These are phyloP conservation scores for Ballota nigra DNA, from an alignment of 257 asterid species.

Conservation along the genomic window DNA sequence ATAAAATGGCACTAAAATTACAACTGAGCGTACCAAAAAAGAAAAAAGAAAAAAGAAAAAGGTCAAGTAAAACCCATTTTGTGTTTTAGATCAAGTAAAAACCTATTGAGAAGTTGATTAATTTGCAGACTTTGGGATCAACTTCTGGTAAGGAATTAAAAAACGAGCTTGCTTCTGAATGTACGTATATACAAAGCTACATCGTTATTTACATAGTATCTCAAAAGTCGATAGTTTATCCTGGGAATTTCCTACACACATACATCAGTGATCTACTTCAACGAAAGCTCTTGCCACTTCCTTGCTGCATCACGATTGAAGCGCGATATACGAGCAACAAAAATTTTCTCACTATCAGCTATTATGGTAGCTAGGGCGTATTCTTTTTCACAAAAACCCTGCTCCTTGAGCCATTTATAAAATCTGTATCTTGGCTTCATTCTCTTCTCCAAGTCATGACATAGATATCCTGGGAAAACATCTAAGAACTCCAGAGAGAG, in stretches of 20 bases:
- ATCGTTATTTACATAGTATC: too few species aligned
- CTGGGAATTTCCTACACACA: not conserved
- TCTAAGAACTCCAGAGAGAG: conserved; percentile 45
- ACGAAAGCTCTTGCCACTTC: conserved; percentile 42
- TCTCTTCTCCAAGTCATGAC: conserved; percentile 56
- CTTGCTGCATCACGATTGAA: conserved; percentile 35
- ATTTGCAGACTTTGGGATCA: not conserved
- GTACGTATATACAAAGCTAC: not conserved
- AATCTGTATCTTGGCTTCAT: conserved; percentile 59
- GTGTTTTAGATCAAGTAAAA: too few species aligned
- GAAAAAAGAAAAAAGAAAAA: too few species aligned
- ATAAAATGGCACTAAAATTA: not conserved
- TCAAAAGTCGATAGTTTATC: too few species aligned
- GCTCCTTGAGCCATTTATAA: conserved; percentile 52
- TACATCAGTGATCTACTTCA: conserved; percentile 2
- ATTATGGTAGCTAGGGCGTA: conserved; percentile 52
- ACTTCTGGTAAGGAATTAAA: not conserved
- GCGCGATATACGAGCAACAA: conserved; percentile 44
- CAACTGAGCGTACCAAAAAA: not conserved
- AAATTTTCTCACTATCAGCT: conserved; percentile 56
- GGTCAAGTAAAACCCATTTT: too few species aligned
- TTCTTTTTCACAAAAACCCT: conserved; percentile 38
- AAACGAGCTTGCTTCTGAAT: not conserved
- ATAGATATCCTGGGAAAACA: conserved; percentile 57
- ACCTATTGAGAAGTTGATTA: not conserved